Percentiles rank a stretch among this genome's conserved stretches.
Conservation (phyloP, 306 rosid genomes). For the peach (Prunus persica) region DNA sequence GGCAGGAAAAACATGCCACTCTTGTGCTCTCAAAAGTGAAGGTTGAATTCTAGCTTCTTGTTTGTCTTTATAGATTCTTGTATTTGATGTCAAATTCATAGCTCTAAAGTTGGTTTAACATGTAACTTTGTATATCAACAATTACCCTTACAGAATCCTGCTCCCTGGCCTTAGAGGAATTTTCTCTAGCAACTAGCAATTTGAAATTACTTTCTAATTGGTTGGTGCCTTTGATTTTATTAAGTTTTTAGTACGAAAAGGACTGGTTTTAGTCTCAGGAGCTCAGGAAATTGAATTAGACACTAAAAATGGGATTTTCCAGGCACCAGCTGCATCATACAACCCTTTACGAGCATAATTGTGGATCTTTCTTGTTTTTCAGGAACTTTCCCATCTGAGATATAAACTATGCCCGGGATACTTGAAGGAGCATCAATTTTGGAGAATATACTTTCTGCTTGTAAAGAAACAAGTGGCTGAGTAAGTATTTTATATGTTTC, state of each 20-base stretch:
- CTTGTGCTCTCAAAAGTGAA: constrained; percentile 77
- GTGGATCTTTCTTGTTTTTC: constrained; percentile 20
- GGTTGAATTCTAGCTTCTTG: constrained; percentile 38
- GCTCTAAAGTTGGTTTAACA: background rate
- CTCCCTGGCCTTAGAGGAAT: background rate
- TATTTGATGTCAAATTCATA: background rate
- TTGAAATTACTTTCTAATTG: background rate
- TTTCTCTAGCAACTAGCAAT: background rate
- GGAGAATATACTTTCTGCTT: constrained; percentile 80
- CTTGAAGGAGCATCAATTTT: constrained; percentile 82
- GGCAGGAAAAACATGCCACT: constrained; percentile 87
- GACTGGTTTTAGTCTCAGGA: background rate
- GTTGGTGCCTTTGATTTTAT: background rate
- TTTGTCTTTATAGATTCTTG: background rate
- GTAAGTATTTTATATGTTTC: constrained; percentile 46
- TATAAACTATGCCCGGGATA: constrained; percentile 79
- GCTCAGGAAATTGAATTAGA: background rate
- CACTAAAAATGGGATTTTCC: background rate
- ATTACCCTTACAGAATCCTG: background rate
- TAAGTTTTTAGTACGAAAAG: background rate
- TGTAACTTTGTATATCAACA: background rate
- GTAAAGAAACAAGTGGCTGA: constrained; percentile 61
- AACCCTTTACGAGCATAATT: background rate
- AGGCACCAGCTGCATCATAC: background rate
- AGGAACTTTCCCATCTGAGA: constrained; percentile 83